These are phyloP conservation scores for Aspergillus asperescens DNA, from an alignment of 495 filamentous ascomycete species.

Conservation along the genomic window DNA sequence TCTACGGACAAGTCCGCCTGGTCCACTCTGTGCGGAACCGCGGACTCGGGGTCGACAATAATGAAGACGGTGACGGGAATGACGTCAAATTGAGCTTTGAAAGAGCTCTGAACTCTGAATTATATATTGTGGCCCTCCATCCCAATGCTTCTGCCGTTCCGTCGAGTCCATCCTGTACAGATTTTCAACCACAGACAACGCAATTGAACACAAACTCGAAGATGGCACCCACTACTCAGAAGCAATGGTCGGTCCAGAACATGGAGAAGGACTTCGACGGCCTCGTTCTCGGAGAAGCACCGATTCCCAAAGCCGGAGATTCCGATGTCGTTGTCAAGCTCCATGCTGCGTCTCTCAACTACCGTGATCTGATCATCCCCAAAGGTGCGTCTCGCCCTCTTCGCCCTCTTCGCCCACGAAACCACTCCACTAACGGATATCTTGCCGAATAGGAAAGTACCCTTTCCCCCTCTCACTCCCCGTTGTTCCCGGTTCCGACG, in stretches of 20 bases:
- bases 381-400: constrained; percentile 34
- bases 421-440: not conserved
- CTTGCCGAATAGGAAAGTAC: constrained; percentile 51
- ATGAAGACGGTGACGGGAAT: too few relatives aligned
- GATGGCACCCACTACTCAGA: constrained; percentile 51
- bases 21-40: too few relatives aligned
- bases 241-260: constrained; percentile 60
- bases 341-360: constrained; percentile 73
- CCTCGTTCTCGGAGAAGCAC: constrained; percentile 49
- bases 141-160: too few relatives aligned
- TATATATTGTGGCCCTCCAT: too few relatives aligned
- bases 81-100: too few relatives aligned
- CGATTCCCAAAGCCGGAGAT: constrained; percentile 59
- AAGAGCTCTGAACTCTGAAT: too few relatives aligned
- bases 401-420: too few relatives aligned
- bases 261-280: constrained; percentile 55
- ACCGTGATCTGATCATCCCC: constrained; percentile 74
- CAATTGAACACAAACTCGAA: constrained; percentile 7
- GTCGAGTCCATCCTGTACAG: not conserved
- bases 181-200: not conserved
- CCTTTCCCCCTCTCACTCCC: constrained; percentile 54
- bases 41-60: too few relatives aligned
- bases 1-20: too few relatives aligned
- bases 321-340: constrained; percentile 73
- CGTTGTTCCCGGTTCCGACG: constrained; percentile 71